These are phyloP conservation scores for Tilletia walkeri DNA, from an alignment of 1,284 basidiomycete species.

Conservation along the genomic window DNA sequence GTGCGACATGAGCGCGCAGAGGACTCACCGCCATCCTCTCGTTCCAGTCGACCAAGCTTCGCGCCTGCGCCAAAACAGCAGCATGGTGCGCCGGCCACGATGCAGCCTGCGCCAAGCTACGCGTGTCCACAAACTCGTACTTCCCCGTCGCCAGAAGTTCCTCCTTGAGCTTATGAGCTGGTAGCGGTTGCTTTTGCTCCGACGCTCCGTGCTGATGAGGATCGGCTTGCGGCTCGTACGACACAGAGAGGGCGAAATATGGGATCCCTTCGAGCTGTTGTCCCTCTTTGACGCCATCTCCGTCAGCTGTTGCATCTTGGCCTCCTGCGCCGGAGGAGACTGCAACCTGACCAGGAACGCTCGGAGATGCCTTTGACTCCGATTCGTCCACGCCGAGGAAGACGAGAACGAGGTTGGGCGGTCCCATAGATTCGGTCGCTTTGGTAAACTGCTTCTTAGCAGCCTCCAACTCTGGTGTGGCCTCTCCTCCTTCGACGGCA, in stretches of 20 bases:
- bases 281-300: slow-evolving; percentile 11
- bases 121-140: slow-evolving; percentile 49
- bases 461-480: neutral
- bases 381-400: slow-evolving; percentile 49
- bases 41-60: slow-evolving; percentile 51
- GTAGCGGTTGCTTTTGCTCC: slow-evolving; percentile 6
- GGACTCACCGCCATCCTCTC: slow-evolving; percentile 34
- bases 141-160: slow-evolving; percentile 27
- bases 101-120: slow-evolving; percentile 32
- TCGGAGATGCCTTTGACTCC: slow-evolving; percentile 18
- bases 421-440: slow-evolving; percentile 37
- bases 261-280: slow-evolving; percentile 36
- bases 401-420: slow-evolving; percentile 37
- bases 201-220: neutral
- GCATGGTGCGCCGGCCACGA: slow-evolving; percentile 38
- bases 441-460: slow-evolving; percentile 30
- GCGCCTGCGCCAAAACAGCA: slow-evolving; percentile 44
- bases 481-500: neutral
- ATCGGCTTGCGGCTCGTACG: slow-evolving; percentile 28
- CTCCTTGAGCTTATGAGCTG: slow-evolving; percentile 23
- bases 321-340: slow-evolving; percentile 17
- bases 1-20: slow-evolving; percentile 75
- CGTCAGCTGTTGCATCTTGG: slow-evolving; percentile 6
- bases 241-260: slow-evolving; percentile 51
- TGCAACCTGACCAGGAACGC: slow-evolving; percentile 33